Evolutionary conservation across 495 filamentous ascomycete genomes (phyloP).

Genomic region (Neurospora cerealis): DNA sequence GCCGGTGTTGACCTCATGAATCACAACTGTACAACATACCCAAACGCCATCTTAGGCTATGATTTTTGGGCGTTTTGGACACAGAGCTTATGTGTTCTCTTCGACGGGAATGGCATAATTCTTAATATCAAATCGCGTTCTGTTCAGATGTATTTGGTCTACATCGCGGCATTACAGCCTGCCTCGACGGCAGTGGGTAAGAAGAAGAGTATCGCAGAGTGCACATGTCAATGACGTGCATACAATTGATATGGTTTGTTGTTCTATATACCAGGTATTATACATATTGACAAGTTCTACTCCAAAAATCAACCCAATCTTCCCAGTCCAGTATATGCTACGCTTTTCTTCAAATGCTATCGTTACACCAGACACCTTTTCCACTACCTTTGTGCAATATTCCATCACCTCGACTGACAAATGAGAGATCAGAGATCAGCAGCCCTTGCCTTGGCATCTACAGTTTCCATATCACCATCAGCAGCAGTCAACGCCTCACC

Average conservation of each 20-base stretch:
- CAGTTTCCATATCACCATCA: conserved; percentile 23
- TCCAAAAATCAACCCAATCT: background rate
- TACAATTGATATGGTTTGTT: background rate
- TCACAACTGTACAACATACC: background rate
- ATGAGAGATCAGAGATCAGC: conserved; percentile 16
- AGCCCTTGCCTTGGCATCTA: conserved; percentile 30
- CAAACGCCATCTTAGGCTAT: background rate
- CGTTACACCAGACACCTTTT: background rate
- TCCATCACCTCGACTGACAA: background rate
- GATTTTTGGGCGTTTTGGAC: background rate
- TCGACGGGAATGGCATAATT: background rate
- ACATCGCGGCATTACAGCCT: too few relatives aligned
- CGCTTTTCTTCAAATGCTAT: background rate
- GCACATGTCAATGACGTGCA: background rate
- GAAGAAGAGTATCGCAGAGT: too few relatives aligned
- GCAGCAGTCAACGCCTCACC: conserved; percentile 17
- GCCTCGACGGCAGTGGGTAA: too few relatives aligned
- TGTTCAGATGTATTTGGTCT: too few relatives aligned
- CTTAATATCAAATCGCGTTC: too few relatives aligned
- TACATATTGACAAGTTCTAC: background rate
- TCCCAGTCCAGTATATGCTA: background rate
- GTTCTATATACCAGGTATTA: background rate
- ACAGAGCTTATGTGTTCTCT: background rate
- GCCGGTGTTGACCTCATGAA: background rate
- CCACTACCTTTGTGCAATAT: background rate